Evolutionary conservation across 2,329 filamentous ascomycete genomes (phyloP).

Genomic region (Pestalotiopsis sp.): DNA sequence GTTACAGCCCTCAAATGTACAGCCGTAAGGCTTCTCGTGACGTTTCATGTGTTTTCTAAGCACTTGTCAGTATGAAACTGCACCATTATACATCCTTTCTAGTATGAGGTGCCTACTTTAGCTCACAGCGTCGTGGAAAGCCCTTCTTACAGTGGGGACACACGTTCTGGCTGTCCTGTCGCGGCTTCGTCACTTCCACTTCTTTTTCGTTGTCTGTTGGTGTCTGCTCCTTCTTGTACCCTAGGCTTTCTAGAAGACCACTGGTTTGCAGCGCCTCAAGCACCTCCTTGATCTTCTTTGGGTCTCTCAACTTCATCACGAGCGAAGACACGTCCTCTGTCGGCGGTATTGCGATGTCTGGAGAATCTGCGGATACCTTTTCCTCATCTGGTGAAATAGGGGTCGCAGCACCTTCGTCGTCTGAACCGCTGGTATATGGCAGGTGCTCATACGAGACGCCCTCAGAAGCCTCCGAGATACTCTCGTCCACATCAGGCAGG

Average conservation of each 20-base stretch:
- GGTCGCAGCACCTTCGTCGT: neutral
- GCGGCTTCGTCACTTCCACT: conserved; percentile 17
- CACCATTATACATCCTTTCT: neutral
- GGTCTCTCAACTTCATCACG: conserved; percentile 18
- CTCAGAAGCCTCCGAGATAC: neutral
- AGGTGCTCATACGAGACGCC: neutral
- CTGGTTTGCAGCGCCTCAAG: conserved; percentile 26
- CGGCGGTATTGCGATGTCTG: neutral
- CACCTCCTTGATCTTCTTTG: conserved; percentile 19
- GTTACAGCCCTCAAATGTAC: conserved; percentile 70
- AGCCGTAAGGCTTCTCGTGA: conserved; percentile 80
- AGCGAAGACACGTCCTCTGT: conserved; percentile 3
- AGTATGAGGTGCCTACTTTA: conserved; percentile 49
- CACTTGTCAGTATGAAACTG: conserved; percentile 22
- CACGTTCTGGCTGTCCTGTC: conserved; percentile 20
- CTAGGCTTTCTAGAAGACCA: conserved; percentile 26
- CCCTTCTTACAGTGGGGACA: conserved; percentile 49
- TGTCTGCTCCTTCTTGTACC: conserved; percentile 26
- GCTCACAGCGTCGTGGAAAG: conserved; percentile 55
- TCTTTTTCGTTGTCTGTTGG: conserved; percentile 18
- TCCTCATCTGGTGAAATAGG: neutral
- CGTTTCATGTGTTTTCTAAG: conserved; percentile 81
- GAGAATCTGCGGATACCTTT: neutral
- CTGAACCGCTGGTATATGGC: neutral
- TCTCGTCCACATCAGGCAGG: neutral